A percentile compares a stretch with the other conserved stretches of the same genome.
These are phyloP conservation scores for Elaeis guineensis DNA, from an alignment of 176 grass and related monocot genomes.

Conservation along the genomic window DNA sequence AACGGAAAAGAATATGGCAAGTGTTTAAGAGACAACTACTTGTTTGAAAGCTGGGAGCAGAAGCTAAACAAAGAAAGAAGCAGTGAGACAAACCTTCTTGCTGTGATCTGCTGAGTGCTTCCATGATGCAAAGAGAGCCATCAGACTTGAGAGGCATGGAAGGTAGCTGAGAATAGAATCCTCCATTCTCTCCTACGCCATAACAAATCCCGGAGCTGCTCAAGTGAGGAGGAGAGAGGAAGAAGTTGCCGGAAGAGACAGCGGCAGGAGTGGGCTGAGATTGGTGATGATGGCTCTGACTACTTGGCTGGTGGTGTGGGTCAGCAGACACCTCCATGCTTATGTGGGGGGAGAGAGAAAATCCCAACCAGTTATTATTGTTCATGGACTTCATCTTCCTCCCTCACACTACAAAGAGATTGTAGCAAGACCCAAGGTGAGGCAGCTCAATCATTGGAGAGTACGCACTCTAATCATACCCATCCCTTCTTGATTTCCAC, in stretches of 20 bases:
- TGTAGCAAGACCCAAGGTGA: slow-evolving; percentile 13
- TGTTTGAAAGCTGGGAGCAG: slow-evolving; percentile 3
- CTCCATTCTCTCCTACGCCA: slow-evolving; percentile 24
- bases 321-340: slow-evolving; percentile 32
- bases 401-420: background rate
- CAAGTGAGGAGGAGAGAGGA: slow-evolving; percentile 7
- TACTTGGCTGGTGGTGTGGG: slow-evolving; percentile 27
- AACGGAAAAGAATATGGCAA: slow-evolving; percentile 1
- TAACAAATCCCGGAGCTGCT: slow-evolving; percentile 18
- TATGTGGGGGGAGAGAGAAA: slow-evolving; percentile 76
- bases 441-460: slow-evolving; percentile 77
- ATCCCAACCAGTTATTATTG: slow-evolving; percentile 71
- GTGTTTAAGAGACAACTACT: background rate
- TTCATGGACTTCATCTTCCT: slow-evolving; percentile 70
- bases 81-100: slow-evolving; percentile 36
- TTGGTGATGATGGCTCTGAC: slow-evolving; percentile 40
- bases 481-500: slow-evolving; percentile 39
- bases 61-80: slow-evolving; percentile 8
- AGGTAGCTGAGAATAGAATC: slow-evolving; percentile 60
- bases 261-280: slow-evolving; percentile 34
- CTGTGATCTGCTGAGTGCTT: slow-evolving; percentile 50
- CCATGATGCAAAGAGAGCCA: slow-evolving; percentile 77
- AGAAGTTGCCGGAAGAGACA: slow-evolving; percentile 20
- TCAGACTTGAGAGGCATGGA: slow-evolving; percentile 82
- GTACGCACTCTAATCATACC: slow-evolving; percentile 70